Conservation (phyloP, 1,284 basidiomycete genomes). For the Malassezia nana region DNA sequence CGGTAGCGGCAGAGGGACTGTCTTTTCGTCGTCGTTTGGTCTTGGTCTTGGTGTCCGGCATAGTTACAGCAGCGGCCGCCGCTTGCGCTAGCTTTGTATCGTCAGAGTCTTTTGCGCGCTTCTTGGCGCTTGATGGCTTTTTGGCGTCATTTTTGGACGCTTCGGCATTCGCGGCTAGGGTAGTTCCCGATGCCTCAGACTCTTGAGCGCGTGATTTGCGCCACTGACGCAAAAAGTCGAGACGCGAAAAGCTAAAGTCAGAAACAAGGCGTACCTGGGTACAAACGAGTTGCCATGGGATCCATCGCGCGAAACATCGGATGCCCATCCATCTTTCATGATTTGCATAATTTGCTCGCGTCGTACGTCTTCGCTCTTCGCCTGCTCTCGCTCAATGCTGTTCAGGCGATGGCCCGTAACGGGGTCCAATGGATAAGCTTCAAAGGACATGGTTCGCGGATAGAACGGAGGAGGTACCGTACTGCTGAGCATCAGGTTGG, state of each 20-base stretch:
- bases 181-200: neutral
- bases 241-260: conserved; percentile 23
- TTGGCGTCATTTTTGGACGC: neutral
- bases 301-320: neutral
- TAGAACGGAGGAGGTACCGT: conserved; percentile 31
- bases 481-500: conserved; percentile 39
- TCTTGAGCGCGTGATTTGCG: conserved; percentile 19
- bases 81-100: neutral
- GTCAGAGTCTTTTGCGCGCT: neutral
- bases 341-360: conserved; percentile 40
- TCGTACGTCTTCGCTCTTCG: conserved; percentile 24
- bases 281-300: conserved; percentile 17
- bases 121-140: neutral
- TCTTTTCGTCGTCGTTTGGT: conserved; percentile 1
- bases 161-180: neutral
- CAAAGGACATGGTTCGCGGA: conserved; percentile 21
- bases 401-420: conserved; percentile 27
- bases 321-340: conserved; percentile 32
- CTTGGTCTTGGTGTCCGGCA: neutral
- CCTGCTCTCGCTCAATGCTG: conserved; percentile 36
- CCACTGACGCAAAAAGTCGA: conserved; percentile 37
- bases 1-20: neutral
- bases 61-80: neutral
- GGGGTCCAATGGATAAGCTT: conserved; percentile 10
- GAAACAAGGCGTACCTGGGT: conserved; percentile 16